Percentiles rank a stretch among this genome's conserved stretches.
phyloP scores from a whole-genome alignment of 176 grass and related monocot species.

The Otatea glauca region DNA sequence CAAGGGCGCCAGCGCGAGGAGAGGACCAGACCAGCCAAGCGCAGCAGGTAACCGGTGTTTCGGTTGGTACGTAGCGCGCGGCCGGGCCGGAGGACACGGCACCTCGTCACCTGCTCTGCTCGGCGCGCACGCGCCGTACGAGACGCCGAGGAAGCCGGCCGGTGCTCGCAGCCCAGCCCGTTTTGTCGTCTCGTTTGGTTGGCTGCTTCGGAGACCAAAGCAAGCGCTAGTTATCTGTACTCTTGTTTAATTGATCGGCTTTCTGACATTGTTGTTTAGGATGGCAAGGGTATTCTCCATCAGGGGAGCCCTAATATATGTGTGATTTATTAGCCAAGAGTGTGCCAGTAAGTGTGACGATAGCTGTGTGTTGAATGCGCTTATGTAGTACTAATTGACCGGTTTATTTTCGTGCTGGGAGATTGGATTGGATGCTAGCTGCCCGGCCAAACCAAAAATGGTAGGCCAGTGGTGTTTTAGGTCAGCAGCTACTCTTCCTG shows the following conservation, averaged over 20 bases:
- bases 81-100: not conserved
- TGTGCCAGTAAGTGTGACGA: no score
- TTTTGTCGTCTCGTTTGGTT: not conserved
- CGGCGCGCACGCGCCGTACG: not conserved
- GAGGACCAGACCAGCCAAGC: not conserved
- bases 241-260: not conserved
- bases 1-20: not conserved
- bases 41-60: conserved; percentile 26
- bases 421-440: not conserved
- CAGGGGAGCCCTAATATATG: not conserved
- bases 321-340: no score
- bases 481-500: not conserved
- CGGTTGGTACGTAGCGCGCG: conserved; percentile 22
- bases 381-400: not conserved
- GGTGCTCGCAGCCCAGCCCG: not conserved
- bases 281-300: not conserved
- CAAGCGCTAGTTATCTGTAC: not conserved
- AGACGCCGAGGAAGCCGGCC: conserved; percentile 15
- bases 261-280: not conserved
- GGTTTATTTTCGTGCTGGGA: not conserved
- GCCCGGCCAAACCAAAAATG: not conserved
- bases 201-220: not conserved
- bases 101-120: not conserved
- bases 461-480: not conserved
- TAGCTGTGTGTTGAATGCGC: no score